A percentile compares a stretch with the other conserved stretches of the same genome.
Evolutionary conservation across 2,329 filamentous ascomycete species (phyloP).

Genomic region (Blastomyces silverae): DNA sequence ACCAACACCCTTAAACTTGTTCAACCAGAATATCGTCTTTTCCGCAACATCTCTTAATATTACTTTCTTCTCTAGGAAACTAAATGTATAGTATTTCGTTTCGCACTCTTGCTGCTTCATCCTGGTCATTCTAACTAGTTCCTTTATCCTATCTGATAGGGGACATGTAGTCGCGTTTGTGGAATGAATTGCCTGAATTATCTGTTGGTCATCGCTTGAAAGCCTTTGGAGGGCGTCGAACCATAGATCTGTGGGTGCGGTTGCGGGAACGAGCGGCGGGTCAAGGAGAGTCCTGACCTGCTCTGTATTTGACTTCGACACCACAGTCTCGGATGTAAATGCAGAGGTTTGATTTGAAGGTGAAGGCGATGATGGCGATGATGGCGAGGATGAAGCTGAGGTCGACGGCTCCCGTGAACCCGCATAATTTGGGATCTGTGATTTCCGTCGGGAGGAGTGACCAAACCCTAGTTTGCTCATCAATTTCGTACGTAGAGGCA

Average conservation of each 20-base stretch:
- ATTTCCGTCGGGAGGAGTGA: neutral
- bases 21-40: slow-evolving; percentile 15
- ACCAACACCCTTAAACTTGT: slow-evolving; percentile 21
- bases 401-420: neutral
- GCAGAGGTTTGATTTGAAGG: neutral
- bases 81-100: slow-evolving; percentile 10
- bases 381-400: neutral
- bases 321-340: neutral
- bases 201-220: neutral
- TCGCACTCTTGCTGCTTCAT: slow-evolving; percentile 4
- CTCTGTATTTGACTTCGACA: neutral
- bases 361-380: neutral
- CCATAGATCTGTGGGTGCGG: neutral
- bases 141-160: slow-evolving; percentile 11
- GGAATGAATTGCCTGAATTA: neutral
- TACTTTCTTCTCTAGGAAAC: slow-evolving; percentile 15
- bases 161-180: slow-evolving; percentile 22
- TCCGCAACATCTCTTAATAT: slow-evolving; percentile 15
- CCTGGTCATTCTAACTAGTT: slow-evolving; percentile 6
- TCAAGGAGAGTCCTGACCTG: neutral
- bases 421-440: neutral
- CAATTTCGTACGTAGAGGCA: neutral
- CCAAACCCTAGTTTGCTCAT: neutral
- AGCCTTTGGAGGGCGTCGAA: neutral
- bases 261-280: neutral